Percentiles rank a stretch among this genome's conserved stretches.
phyloP scores from a whole-genome alignment of 805 yeast genomes.

The Hanseniaspora guilliermondii region DNA sequence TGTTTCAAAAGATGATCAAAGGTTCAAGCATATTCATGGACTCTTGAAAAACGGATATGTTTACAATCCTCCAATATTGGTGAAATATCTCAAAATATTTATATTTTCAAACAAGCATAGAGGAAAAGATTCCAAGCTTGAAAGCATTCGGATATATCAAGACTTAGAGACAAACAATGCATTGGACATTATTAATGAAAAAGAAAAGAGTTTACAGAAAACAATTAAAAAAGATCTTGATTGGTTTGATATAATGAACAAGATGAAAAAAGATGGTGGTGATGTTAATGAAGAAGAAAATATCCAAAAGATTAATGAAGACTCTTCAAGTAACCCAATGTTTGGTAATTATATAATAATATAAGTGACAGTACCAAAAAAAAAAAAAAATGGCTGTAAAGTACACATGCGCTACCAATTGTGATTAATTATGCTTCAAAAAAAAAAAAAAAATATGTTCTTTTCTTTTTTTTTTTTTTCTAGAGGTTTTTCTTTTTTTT shows the following conservation, averaged over 20 bases:
- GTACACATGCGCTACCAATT: no score
- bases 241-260: neutral
- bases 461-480: no score
- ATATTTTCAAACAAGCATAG: slow-evolving; percentile 63
- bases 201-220: neutral
- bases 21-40: slow-evolving; percentile 14
- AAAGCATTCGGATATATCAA: slow-evolving; percentile 56
- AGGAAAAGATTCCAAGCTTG: slow-evolving; percentile 87
- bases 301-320: no score
- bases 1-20: slow-evolving; percentile 21
- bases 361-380: neutral
- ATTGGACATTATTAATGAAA: neutral
- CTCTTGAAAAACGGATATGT: slow-evolving; percentile 24
- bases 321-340: neutral
- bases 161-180: slow-evolving; percentile 4
- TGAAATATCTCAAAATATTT: slow-evolving; percentile 16
- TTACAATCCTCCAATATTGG: slow-evolving; percentile 9
- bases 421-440: no score
- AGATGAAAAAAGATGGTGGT: neutral
- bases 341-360: neutral
- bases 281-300: no score
- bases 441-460: no score
- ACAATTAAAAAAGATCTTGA: neutral
- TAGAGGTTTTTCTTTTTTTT: no score
- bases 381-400: no score